These are phyloP conservation scores for Cymbidium sinense DNA, from an alignment of 106 monocot genomes.

Conservation along the genomic window DNA sequence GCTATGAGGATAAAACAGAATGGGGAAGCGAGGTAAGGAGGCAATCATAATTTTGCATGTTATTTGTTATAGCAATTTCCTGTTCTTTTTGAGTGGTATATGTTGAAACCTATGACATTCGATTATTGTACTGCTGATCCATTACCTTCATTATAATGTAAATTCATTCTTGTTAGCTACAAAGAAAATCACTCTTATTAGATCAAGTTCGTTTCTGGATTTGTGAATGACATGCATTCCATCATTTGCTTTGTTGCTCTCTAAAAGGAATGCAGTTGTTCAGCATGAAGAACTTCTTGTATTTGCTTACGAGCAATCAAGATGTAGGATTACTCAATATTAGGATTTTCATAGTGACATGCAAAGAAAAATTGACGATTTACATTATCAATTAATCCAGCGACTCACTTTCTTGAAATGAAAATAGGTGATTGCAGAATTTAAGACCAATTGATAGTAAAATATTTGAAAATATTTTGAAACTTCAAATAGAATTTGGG, in stretches of 20 bases:
- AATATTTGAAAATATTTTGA: no score
- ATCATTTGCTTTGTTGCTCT: neutral
- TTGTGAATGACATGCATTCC: neutral
- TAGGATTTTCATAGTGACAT: neutral
- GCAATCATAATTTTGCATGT: neutral
- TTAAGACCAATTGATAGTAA: neutral
- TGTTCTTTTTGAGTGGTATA: neutral
- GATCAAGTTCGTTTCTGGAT: neutral
- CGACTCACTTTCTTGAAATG: neutral
- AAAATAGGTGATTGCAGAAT: neutral
- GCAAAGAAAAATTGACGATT: no score
- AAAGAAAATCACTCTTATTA: neutral
- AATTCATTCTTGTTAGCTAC: neutral
- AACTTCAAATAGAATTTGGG: no score
- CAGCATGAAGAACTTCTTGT: neutral
- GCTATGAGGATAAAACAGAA: slow-evolving; percentile 46
- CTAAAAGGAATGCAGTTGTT: neutral
- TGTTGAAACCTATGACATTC: neutral
- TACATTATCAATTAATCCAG: neutral
- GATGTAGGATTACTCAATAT: neutral
- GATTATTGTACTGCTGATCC: neutral
- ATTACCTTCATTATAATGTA: neutral
- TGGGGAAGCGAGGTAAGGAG: slow-evolving; percentile 73
- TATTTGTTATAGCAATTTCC: neutral
- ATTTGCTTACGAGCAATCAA: neutral